A percentile compares a stretch with the other conserved stretches of the same genome.
These are phyloP conservation scores for Hemerocallis citrina DNA, from an alignment of 106 monocot genomes.

Conservation along the genomic window DNA sequence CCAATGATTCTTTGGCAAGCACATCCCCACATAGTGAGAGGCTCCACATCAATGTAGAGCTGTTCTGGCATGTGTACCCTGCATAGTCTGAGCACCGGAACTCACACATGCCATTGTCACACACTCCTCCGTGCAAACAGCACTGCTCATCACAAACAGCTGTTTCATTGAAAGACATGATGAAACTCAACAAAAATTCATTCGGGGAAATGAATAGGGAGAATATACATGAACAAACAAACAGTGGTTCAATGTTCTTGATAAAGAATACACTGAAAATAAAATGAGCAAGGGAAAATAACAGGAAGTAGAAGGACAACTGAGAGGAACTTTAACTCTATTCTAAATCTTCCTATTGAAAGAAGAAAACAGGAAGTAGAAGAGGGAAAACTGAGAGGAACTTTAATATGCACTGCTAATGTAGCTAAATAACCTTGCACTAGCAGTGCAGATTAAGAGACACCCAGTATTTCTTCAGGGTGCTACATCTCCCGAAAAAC, in stretches of 20 bases:
- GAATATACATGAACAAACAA: neutral
- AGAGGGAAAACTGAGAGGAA: too few species aligned
- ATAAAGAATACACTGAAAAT: neutral
- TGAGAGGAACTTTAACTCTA: too few species aligned
- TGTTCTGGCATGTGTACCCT: constrained; percentile 95
- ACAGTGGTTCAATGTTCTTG: too few species aligned
- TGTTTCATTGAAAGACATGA: constrained; percentile 18
- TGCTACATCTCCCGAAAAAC: too few species aligned
- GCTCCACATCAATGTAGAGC: constrained; percentile 60
- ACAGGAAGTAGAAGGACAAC: too few species aligned
- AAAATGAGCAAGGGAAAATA: too few species aligned
- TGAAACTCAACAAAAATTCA: neutral
- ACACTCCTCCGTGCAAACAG: constrained; percentile 97
- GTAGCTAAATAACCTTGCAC: too few species aligned
- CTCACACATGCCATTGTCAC: constrained; percentile 94
- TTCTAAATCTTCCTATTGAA: too few species aligned
- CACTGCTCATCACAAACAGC: constrained; percentile 97
- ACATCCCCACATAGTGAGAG: constrained; percentile 87
- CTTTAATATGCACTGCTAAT: too few species aligned
- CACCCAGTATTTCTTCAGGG: too few species aligned
- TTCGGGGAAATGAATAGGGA: neutral
- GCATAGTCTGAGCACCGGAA: constrained; percentile 99
- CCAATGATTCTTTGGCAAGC: constrained; percentile 45
- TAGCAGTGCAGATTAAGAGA: too few species aligned
- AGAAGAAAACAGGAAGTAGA: too few species aligned